Evolutionary conservation across 2,329 filamentous ascomycete species (phyloP), one percentile per base, ranked within the genome.

Genomic region (Stromatinia cepivora): DNA sequence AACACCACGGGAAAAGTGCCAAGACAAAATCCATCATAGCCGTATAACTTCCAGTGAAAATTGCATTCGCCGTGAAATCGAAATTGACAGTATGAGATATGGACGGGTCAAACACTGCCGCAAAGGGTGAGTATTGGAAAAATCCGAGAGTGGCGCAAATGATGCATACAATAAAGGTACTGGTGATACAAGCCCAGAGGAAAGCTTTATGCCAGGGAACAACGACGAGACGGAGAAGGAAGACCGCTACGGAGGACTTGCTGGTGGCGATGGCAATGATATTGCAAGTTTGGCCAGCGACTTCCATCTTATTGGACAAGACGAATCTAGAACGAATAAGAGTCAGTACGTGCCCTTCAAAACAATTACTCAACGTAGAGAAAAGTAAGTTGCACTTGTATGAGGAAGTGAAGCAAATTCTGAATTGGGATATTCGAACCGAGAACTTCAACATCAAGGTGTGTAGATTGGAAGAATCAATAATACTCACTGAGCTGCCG

Each of bases 1-100:
- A 67, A 28, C 59, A 59, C 65, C 65, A 67, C 22, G 65, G 65
- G 22, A 67, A 67, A n/a, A 67, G 42, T 5, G 65, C 65, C 31
- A 67, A 28, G 10, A 46, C 31, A 15, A 67, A 58, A 59, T 67
- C 65, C 42, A 67, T 67, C 25, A 67, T 15, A 6, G 54, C 45
- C 20, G 65, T 31, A 28, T 59, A 67, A 22, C 42, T 8, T 25
- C 54, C 53, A 3, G 65, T 31, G 54, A 67, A 59, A 1, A 59
- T 39, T 4, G 65, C 54, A 58, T 67, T 67, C 11, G 54, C 31
- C 25, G 42, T 59, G 50, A 67, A 67, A 39, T 59, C 15, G 15
- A 58, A 42, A 25, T 67, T 67, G 31, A 50, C 45, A 20, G 25
- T 50, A 13, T 59, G 65, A 59, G 65, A 45, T 39, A 59, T 11